Evolutionary conservation across 106 monocot genomes (phyloP).

Genomic region (Acorus calamus): DNA sequence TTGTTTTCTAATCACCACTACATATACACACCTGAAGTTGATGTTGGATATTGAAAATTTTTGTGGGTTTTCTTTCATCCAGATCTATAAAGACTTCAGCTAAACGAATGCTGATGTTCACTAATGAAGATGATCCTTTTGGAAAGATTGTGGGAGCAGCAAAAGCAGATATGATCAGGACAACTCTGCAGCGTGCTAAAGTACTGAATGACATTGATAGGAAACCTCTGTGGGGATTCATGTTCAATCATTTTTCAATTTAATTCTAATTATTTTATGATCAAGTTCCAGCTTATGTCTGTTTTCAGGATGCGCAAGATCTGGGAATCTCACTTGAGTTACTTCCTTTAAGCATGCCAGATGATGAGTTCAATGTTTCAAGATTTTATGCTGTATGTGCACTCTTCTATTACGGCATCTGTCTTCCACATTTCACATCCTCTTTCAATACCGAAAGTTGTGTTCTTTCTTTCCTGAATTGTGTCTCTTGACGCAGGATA

Average conservation of each 20-base stretch:
- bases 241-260: no score
- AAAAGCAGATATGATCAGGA: constrained; percentile 89
- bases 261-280: no score
- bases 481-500: constrained; percentile 27
- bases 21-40: not conserved
- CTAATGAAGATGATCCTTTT: constrained; percentile 97
- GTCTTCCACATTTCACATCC: no score
- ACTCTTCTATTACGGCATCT: not conserved
- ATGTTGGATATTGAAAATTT: not conserved
- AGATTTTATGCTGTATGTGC: constrained; percentile 65
- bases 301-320: constrained; percentile 73
- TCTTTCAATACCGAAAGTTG: no score
- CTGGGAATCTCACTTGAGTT: constrained; percentile 85
- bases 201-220: constrained; percentile 13
- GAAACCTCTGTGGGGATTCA: no score
- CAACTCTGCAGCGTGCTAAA: constrained; percentile 77
- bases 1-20: not conserved
- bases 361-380: constrained; percentile 66
- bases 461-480: not conserved
- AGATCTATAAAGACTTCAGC: constrained; percentile 55
- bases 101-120: constrained; percentile 78
- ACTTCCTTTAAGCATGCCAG: constrained; percentile 65
- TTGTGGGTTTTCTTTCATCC: not conserved
- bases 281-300: constrained; percentile 4
- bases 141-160: constrained; percentile 40